A percentile compares a stretch with the other conserved stretches of the same genome.
Evolutionary conservation across 2,329 filamentous ascomycete genomes (phyloP).

Genomic region (Ophiosphaerella narmari): DNA sequence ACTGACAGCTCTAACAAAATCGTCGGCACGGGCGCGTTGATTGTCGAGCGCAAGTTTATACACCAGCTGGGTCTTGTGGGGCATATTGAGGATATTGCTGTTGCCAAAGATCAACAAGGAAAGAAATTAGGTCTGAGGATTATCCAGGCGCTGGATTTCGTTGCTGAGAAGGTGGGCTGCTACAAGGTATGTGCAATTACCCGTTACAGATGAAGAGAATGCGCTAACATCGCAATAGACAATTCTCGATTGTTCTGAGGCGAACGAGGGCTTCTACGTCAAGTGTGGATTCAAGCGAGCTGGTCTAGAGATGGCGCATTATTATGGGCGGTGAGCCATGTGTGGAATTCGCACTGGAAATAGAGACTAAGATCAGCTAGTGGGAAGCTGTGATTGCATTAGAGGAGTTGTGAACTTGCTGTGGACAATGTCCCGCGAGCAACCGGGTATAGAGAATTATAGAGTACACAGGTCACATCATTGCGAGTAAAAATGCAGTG

Average conservation of each 20-base stretch:
- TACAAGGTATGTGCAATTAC: conserved; percentile 68
- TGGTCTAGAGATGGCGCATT: conserved; percentile 95
- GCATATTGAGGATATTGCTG: conserved; percentile 97
- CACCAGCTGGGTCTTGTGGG: conserved; percentile 82
- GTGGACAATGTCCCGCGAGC: not conserved
- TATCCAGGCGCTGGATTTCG: conserved; percentile 89
- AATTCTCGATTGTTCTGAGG: conserved; percentile 94
- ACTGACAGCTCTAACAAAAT: conserved; percentile 72
- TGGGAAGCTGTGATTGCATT: conserved; percentile 6
- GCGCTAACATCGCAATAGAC: conserved; percentile 57
- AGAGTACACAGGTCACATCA: not conserved
- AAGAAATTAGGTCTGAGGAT: conserved; percentile 93
- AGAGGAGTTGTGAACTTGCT: conserved; percentile 2
- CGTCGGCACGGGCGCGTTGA: conserved; percentile 87
- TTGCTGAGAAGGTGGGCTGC: conserved; percentile 87
- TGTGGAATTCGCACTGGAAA: not conserved
- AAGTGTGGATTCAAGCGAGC: conserved; percentile 95
- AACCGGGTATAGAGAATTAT: conserved; percentile 3
- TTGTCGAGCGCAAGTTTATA: conserved; percentile 94
- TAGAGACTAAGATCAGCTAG: not conserved
- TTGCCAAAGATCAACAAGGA: conserved; percentile 92
- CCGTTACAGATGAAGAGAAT: not conserved
- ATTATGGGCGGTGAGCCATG: conserved; percentile 59
- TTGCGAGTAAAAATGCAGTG: not conserved
- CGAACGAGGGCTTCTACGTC: conserved; percentile 96